phyloP scores from a whole-genome alignment of 2,329 filamentous ascomycete species.

The Cadophora malorum region DNA sequence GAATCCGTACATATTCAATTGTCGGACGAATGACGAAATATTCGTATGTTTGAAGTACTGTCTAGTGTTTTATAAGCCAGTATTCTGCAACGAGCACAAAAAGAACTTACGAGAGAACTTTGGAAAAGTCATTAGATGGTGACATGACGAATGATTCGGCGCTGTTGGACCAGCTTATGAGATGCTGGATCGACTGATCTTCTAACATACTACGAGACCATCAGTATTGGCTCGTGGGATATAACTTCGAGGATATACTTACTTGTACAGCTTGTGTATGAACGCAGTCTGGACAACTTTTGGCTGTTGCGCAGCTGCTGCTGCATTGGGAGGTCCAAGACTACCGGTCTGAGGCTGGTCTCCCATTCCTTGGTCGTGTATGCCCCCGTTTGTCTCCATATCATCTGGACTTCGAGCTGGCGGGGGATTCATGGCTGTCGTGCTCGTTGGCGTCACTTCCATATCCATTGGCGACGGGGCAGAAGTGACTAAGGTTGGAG shows the following conservation, averaged over 20 bases:
- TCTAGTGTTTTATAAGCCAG: slow-evolving; percentile 53
- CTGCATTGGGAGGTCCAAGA: slow-evolving; percentile 45
- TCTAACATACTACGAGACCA: slow-evolving; percentile 81
- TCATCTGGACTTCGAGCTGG: slow-evolving; percentile 44
- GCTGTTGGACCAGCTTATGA: slow-evolving; percentile 94
- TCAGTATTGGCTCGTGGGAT: slow-evolving; percentile 28
- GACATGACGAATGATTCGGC: slow-evolving; percentile 99
- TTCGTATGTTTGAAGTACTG: slow-evolving; percentile 99
- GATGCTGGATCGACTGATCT: slow-evolving; percentile 87
- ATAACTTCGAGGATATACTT: slow-evolving; percentile 47
- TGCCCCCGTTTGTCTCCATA: slow-evolving; percentile 43
- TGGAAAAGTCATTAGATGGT: slow-evolving; percentile 95
- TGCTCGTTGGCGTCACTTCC: slow-evolving; percentile 62
- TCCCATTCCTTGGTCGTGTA: slow-evolving; percentile 43
- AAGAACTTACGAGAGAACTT: slow-evolving; percentile 88
- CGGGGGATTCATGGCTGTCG: slow-evolving; percentile 50
- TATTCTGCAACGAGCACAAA: slow-evolving; percentile 6
- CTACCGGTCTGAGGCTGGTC: slow-evolving; percentile 48
- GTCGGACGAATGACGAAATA: slow-evolving; percentile 96
- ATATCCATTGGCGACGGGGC: slow-evolving; percentile 64
- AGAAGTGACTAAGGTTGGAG: slow-evolving; percentile 64
- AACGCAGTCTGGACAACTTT: slow-evolving; percentile 99
- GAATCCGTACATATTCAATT: slow-evolving; percentile 99
- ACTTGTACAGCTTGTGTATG: slow-evolving; percentile 99
- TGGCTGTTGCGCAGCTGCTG: slow-evolving; percentile 77